Conservation (phyloP, 192 early-diverging fungal genomes). For the Mortierella claussenii region DNA sequence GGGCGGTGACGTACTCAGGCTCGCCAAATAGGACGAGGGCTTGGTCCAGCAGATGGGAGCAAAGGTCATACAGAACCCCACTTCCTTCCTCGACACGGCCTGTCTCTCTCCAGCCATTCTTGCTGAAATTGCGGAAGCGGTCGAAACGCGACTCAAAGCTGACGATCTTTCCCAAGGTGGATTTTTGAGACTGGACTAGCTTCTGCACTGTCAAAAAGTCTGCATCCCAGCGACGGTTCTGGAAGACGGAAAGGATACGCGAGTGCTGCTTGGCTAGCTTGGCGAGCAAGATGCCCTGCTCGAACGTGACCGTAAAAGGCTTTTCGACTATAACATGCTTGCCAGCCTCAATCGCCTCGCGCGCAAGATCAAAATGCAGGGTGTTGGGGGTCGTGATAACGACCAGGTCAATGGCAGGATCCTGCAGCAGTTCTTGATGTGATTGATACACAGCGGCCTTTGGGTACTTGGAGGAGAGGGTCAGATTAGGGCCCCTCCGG, state of each 20-base stretch:
- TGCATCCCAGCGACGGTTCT: constrained; percentile 86
- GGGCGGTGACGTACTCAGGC: constrained; percentile 69
- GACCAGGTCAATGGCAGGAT: constrained; percentile 70
- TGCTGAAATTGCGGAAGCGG: constrained; percentile 73
- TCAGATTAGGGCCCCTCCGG: constrained; percentile 58
- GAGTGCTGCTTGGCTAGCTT: constrained; percentile 65
- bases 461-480: constrained; percentile 55
- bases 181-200: constrained; percentile 57
- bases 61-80: constrained; percentile 81
- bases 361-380: constrained; percentile 69
- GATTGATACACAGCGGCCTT: constrained; percentile 59
- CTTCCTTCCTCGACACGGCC: constrained; percentile 63
- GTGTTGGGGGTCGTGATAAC: constrained; percentile 79
- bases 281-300: constrained; percentile 69
- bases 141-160: constrained; percentile 82
- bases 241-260: constrained; percentile 74
- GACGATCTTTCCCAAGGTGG: constrained; percentile 72
- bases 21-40: constrained; percentile 72
- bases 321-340: constrained; percentile 85
- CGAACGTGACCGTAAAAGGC: constrained; percentile 73
- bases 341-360: constrained; percentile 66
- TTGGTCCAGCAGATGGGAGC: constrained; percentile 74
- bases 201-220: constrained; percentile 81
- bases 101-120: constrained; percentile 79
- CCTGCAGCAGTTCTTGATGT: constrained; percentile 65